phyloP scores from a whole-genome alignment of 805 yeast genomes.

The Lipomyces yamadae region DNA sequence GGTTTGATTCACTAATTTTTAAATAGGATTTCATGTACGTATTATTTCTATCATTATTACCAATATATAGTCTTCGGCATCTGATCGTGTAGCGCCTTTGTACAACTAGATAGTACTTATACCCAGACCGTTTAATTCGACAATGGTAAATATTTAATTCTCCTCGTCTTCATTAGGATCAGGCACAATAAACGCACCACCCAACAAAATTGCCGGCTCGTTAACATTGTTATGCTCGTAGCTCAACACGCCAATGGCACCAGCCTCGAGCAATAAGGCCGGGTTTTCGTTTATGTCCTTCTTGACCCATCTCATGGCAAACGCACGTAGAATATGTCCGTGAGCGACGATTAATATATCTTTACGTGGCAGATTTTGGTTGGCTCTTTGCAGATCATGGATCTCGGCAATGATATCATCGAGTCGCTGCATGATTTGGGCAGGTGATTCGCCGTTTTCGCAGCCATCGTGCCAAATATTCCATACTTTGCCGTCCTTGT shows the following conservation, averaged over 20 bases:
- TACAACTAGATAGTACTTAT: neutral
- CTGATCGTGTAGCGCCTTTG: neutral
- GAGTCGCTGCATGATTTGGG: constrained; percentile 70
- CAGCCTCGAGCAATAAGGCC: constrained; percentile 85
- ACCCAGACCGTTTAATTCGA: neutral
- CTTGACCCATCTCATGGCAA: constrained; percentile 87
- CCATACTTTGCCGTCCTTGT: constrained; percentile 58
- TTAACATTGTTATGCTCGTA: constrained; percentile 82
- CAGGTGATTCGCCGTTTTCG: constrained; percentile 79
- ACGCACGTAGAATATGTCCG: constrained; percentile 89
- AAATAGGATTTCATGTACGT: neutral
- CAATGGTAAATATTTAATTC: neutral
- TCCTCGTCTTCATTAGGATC: neutral
- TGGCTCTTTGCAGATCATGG: constrained; percentile 62
- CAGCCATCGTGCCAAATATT: constrained; percentile 91
- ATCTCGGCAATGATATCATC: constrained; percentile 72
- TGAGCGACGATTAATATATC: constrained; percentile 80
- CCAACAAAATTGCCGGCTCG: constrained; percentile 84
- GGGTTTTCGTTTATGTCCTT: constrained; percentile 68
- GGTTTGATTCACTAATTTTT: neutral
- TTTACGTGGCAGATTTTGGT: constrained; percentile 46
- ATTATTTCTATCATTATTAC: neutral
- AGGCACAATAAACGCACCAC: constrained; percentile 79
- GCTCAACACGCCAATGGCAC: constrained; percentile 90
- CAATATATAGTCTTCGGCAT: neutral